A percentile compares a stretch with the other conserved stretches of the same genome.
phyloP scores from a whole-genome alignment of 2,329 filamentous ascomycete species.

The Stemphylium beticola region DNA sequence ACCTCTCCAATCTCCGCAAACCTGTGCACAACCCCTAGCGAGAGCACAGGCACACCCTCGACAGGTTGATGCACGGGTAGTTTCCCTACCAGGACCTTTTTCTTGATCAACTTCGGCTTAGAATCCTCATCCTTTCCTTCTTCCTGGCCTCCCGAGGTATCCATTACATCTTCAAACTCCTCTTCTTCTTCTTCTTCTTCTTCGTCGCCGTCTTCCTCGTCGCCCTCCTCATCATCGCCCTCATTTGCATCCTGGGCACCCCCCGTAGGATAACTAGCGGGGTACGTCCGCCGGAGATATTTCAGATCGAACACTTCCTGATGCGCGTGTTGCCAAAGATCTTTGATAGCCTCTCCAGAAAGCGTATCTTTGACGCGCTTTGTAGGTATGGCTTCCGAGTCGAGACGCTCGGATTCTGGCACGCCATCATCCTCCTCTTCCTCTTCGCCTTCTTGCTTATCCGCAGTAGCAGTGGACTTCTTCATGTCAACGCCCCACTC shows the following conservation, averaged over 20 bases:
- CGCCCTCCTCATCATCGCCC: conserved; percentile 22
- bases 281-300: conserved; percentile 17
- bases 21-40: conserved; percentile 30
- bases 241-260: conserved; percentile 11
- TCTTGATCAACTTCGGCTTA: conserved; percentile 10
- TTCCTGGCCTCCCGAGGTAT: conserved; percentile 14
- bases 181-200: conserved; percentile 28
- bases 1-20: conserved; percentile 33
- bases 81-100: conserved; percentile 9
- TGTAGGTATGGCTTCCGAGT: conserved; percentile 18
- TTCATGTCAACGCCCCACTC: conserved; percentile 38
- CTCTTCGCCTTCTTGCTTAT: conserved; percentile 10
- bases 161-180: conserved; percentile 27
- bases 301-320: conserved; percentile 27
- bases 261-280: conserved; percentile 6
- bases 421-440: conserved; percentile 18
- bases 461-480: conserved; percentile 2
- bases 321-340: conserved; percentile 30
- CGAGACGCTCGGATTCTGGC: conserved; percentile 10
- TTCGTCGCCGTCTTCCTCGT: conserved; percentile 17
- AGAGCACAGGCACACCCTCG: conserved; percentile 25
- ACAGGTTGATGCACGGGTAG: conserved; percentile 20
- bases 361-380: conserved; percentile 27
- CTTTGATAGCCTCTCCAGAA: conserved; percentile 26
- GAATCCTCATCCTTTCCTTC: conserved; percentile 8